Percentiles rank a stretch among this genome's conserved stretches.
Conservation (phyloP, 306 rosid species). For the Canavalia gladiata region DNA sequence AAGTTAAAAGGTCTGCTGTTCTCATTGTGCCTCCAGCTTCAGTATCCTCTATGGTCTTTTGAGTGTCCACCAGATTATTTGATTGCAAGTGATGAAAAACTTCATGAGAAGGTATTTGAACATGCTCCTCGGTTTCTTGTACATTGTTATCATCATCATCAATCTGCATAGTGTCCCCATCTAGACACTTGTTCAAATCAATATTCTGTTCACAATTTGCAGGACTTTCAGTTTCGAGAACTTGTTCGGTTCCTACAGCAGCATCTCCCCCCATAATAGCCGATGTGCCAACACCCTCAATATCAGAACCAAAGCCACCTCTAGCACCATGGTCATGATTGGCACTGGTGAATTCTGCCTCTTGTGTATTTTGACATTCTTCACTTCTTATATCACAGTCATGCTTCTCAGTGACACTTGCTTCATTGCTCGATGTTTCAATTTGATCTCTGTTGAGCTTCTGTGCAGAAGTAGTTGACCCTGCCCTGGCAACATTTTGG, state of each 20-base stretch:
- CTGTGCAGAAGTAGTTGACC: conserved; percentile 67
- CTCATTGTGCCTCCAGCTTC: conserved; percentile 68
- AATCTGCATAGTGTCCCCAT: conserved; percentile 78
- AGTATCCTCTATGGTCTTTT: conserved; percentile 67
- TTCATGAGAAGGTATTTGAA: conserved; percentile 54
- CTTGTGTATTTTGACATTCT: conserved; percentile 78
- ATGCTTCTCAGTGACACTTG: conserved; percentile 82
- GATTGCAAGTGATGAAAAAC: conserved; percentile 58
- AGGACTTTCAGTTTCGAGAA: conserved; percentile 84
- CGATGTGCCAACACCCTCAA: conserved; percentile 63
- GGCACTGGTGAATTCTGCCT: conserved; percentile 80
- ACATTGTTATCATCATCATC: conserved; percentile 74
- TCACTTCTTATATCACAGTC: conserved; percentile 81
- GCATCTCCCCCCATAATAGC: conserved; percentile 68
- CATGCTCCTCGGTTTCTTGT: conserved; percentile 71
- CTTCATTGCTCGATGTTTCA: conserved; percentile 76
- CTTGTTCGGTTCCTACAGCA: conserved; percentile 67
- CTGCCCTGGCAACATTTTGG: conserved; percentile 57
- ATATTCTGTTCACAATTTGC: conserved; percentile 58
- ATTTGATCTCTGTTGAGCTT: conserved; percentile 56
- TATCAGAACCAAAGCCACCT: conserved; percentile 82
- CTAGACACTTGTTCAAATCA: conserved; percentile 66
- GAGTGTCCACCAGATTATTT: conserved; percentile 57
- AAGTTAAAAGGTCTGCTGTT: conserved; percentile 85
- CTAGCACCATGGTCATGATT: conserved; percentile 64